Base-by-base conservation (phyloP, 176 grass and related monocot species). In the Alloteropsis semialata region DNA sequence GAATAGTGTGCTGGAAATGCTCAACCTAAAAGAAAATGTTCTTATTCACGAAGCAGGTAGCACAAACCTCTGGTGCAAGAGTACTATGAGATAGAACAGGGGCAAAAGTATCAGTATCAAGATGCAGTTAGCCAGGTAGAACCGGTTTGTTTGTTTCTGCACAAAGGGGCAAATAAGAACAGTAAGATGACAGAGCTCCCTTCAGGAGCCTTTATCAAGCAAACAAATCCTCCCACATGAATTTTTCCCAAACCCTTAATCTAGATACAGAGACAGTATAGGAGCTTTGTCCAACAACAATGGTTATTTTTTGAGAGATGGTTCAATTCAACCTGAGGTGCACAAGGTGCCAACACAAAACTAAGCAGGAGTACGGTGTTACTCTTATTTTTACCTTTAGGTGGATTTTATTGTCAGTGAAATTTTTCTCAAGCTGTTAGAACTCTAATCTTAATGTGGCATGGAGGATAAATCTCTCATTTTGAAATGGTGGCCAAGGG, bases 1-100 rank as follows among this genome's bases (percentile, higher is more conserved):
- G 33, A 9, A 27, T 39, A n/a, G n/a, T n/a, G n/a, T 72, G 43
- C 15, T 29, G 22, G 57, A 48, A 82, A 89, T 59, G 32, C 27
- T 69, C 46, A 39, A 67, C 17, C 17, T 7, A 74, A 48, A 70
- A 56, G n/a, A 9, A 88, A 69, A 74, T 32, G 69, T 44, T 64
- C 21, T 55, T 61, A 74, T 36, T 27, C 63, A 55, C 42, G 70
- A 42, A 87, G 25, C 48, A 18, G 82, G 82, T 76, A 32, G 37
- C 48, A 11, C 81, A 85, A 86, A 98, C 96, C 96, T 98, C 82
- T 82, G 90, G 42, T 95, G 89, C 84, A 98, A 88, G 81, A 95
- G 95, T 71, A 93, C 84, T 78, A 95, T 91, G 71, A 93, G 58
- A 91, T 98, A 98, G 89, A 98, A 95, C 41, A 98, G 72, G 45